These are phyloP conservation scores for Luffa aegyptiaca DNA, from an alignment of 306 rosid species.

Conservation along the genomic window DNA sequence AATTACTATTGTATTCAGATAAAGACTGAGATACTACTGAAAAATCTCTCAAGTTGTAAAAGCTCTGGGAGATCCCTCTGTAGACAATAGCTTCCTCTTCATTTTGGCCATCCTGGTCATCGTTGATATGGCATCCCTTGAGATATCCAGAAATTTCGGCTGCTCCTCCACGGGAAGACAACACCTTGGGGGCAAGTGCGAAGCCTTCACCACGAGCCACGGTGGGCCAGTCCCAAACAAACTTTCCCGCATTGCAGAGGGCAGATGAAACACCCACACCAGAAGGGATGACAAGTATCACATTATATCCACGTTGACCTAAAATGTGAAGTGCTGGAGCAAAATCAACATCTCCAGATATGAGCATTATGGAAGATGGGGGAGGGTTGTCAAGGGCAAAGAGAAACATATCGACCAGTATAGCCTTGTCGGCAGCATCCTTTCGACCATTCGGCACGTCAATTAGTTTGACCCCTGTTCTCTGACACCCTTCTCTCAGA, in stretches of 20 bases:
- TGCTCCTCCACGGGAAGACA: conserved; percentile 41
- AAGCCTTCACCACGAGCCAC: conserved; percentile 95
- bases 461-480: conserved; percentile 87
- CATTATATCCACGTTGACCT: conserved; percentile 88
- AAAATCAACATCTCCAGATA: conserved; percentile 93
- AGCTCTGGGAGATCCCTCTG: conserved; percentile 62
- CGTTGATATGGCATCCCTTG: conserved; percentile 59
- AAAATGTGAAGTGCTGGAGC: conserved; percentile 95
- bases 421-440: conserved; percentile 98
- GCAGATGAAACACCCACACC: conserved; percentile 93
- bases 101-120: conserved; percentile 37
- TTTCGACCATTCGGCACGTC: conserved; percentile 99
- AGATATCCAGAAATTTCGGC: conserved; percentile 52
- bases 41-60: conserved; percentile 55
- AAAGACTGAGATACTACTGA: conserved; percentile 50
- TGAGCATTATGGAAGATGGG: conserved; percentile 90
- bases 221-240: conserved; percentile 97
- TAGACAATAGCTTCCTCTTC: conserved; percentile 81
- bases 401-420: conserved; percentile 92
- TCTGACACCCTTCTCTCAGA: conserved; percentile 91
- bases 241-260: conserved; percentile 89
- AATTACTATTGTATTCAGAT: conserved; percentile 46
- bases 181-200: conserved; percentile 48
- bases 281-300: conserved; percentile 84
- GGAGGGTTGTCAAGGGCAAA: conserved; percentile 98